Evolutionary conservation across 2,329 filamentous ascomycete genomes (phyloP), one percentile per base, ranked within the genome.

Genomic region (Metarhizium rileyi): DNA sequence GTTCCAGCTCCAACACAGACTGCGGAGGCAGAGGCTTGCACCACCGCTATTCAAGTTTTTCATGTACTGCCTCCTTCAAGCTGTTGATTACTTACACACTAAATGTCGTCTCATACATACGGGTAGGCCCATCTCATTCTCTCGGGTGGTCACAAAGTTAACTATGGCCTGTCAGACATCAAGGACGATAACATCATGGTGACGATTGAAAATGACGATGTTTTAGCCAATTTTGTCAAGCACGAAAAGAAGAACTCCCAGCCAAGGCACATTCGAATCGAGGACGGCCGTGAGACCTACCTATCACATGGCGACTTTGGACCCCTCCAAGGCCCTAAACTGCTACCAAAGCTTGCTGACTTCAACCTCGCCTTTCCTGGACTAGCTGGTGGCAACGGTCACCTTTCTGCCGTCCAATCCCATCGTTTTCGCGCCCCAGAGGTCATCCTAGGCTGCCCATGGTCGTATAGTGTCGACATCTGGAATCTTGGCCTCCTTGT

Each of bases 371-470:
- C 16, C 33, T 36, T 36, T 36, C 33, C 33, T 1, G 16, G 14
- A 36, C 45, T 53, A 4, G 45, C 30, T 10, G 26, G 25, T 5
- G 35, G 30, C 22, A 12, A 26, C 0, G 47, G 44, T 16, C 53
- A 59, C 27, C 30, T 57, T 23, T 45, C 45, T 7, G 20, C 54
- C n/a, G 57, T 58, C 38, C 55, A 59, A 16, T 53, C 54, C 26
- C 50, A 57, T n/a, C 46, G 51, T 7, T 59, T 43, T 43, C 58
- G 58, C 3, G 52, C 56, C 20, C 58, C 57, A 2, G 58, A 60
- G 38, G 57, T 59, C 4, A n/a, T 59, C 0, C 52, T 59, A 10
- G 57, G 58, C n/a, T 55, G 52, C 16, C 52, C 54, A 9, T 56
- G 55, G 55, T 50, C 52, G 12, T 55, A 52, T 22, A 54, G 50